A percentile compares a stretch with the other conserved stretches of the same genome.
Evolutionary conservation across 2,329 filamentous ascomycete species (phyloP).

Genomic region (Neobulgaria alba): DNA sequence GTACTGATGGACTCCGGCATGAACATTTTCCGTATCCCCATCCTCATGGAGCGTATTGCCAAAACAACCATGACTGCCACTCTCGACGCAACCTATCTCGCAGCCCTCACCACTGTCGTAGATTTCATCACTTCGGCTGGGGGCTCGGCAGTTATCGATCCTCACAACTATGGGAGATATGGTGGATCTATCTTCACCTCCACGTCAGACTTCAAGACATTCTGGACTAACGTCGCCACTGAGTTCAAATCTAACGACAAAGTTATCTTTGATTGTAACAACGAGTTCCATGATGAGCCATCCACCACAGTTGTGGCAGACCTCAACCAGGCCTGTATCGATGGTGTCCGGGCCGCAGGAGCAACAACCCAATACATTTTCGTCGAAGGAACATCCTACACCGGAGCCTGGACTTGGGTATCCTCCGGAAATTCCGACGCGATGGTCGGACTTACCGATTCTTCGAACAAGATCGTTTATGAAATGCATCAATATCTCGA

Average conservation of each 20-base stretch:
- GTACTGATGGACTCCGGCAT: slow-evolving; percentile 18
- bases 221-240: slow-evolving; percentile 32
- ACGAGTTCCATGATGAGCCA: slow-evolving; percentile 36
- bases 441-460: slow-evolving; percentile 39
- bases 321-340: slow-evolving; percentile 37
- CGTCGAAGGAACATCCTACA: slow-evolving; percentile 39
- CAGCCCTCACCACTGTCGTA: slow-evolving; percentile 34
- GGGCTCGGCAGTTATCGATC: slow-evolving; percentile 38
- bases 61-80: slow-evolving; percentile 39
- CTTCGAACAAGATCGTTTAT: slow-evolving; percentile 45
- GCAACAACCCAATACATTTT: slow-evolving; percentile 46
- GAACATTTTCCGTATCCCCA: slow-evolving; percentile 31
- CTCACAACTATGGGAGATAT: slow-evolving; percentile 44
- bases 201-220: slow-evolving; percentile 32
- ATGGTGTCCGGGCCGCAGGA: slow-evolving; percentile 35
- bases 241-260: slow-evolving; percentile 31
- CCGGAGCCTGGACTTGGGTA: slow-evolving; percentile 21
- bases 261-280: slow-evolving; percentile 38
- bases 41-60: slow-evolving; percentile 49
- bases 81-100: slow-evolving; percentile 35
- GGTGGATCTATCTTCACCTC: slow-evolving; percentile 31
- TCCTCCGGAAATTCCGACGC: slow-evolving; percentile 32
- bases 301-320: slow-evolving; percentile 27
- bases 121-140: slow-evolving; percentile 39
- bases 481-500: slow-evolving; percentile 58